Conservation (phyloP, 129 eudicot genomes). For the Flaveria brownii region DNA sequence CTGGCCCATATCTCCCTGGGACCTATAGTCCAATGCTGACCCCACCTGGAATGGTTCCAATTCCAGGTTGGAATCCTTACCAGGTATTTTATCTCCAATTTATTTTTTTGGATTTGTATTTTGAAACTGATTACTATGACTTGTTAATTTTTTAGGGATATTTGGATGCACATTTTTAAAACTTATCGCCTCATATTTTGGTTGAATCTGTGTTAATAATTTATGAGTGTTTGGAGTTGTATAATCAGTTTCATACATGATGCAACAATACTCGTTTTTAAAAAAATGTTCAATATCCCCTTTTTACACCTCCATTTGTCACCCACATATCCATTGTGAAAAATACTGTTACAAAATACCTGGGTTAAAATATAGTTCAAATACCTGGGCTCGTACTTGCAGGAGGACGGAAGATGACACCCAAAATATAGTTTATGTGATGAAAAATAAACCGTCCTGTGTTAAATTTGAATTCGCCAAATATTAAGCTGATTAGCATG, state of each 20-base stretch:
- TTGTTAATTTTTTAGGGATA: not conserved
- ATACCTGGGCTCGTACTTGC: too few species aligned
- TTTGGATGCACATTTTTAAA: not conserved
- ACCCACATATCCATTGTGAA: not conserved
- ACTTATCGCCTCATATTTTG: not conserved
- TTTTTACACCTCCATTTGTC: not conserved
- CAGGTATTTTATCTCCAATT: constrained; percentile 47
- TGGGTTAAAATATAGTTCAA: too few species aligned
- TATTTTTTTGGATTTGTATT: not conserved
- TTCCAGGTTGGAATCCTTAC: constrained; percentile 83
- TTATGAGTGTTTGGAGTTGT: not conserved
- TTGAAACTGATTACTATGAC: not conserved
- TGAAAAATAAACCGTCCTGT: not conserved
- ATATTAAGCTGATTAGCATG: not conserved
- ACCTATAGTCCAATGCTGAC: constrained; percentile 68
- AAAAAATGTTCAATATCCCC: not conserved
- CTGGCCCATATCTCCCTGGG: constrained; percentile 77
- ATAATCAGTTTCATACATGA: not conserved
- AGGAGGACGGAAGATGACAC: too few species aligned
- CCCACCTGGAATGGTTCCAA: constrained; percentile 72
- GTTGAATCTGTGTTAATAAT: not conserved
- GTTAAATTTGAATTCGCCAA: not conserved
- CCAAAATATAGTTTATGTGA: not conserved
- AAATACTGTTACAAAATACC: not conserved
- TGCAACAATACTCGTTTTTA: not conserved